Base-by-base conservation (phyloP, 495 filamentous ascomycete species). In the Annulohypoxylon bovei region DNA sequence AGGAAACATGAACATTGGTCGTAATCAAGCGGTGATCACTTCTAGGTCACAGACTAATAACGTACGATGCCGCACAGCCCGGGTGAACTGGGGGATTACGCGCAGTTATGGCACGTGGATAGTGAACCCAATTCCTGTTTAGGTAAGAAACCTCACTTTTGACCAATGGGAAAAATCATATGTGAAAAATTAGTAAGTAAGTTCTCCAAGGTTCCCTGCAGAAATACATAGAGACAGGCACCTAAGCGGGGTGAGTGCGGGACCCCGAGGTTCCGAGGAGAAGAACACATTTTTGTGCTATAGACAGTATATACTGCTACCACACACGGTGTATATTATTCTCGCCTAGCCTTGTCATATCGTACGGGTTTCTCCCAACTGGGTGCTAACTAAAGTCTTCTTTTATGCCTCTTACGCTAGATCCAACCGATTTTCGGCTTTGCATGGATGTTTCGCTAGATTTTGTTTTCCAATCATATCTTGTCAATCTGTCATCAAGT, bases 401-500 rank as follows among this genome's bases (percentile, higher is more conserved):
- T 33, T 39, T 54, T 20, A 16, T 22, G 4, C 25, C 32, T 62
- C n/a, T 44, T 42, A 63, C 59, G 28, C 33, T 50, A 62, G 35
- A 25, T 23, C 25, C 35, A 47, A 47, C 49, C 23, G 33, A 27
- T 62, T 47, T 55, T 64, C 37, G 44, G 44, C 32, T 35, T 57
- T 63, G 65, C 47, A 59, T 53, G 65, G 37, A 59, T 53, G 42
- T 53, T 52, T 56, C 4, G 9, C 18, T 30, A 42, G 8, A 18
- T 23, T 57, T 6, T 42, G 14, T 32, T 62, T 56, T 44, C 70
- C 70, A 73, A 73, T 73, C 70, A 73, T 37, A 68, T 50, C 65
- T 46, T 35, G 47, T 40, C 39, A 55, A 73, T 69, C 70, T 69
- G 70, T 73, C 70, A 73, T 68, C 70, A 69, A 62, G 30, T 65